These are phyloP conservation scores for Pleurotus ostreatus DNA, from an alignment of 768 basidiomycete species.

Conservation along the genomic window DNA sequence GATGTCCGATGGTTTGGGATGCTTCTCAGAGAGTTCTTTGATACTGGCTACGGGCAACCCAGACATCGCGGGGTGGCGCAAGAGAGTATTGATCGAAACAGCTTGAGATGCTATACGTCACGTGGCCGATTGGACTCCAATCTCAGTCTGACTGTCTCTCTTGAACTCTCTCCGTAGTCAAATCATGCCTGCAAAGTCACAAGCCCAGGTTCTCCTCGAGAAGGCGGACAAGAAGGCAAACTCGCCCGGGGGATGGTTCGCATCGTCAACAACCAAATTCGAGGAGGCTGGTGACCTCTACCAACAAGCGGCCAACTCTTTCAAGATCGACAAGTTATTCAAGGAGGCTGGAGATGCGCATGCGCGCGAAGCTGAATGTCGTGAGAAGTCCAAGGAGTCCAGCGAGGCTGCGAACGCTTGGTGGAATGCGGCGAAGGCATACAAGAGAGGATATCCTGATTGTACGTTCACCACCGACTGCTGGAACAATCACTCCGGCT, in stretches of 20 bases:
- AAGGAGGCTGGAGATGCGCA: conserved; percentile 91
- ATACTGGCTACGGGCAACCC: conserved; percentile 40
- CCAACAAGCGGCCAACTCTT: conserved; percentile 90
- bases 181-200: conserved; percentile 72
- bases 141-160: background rate
- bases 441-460: conserved; percentile 84
- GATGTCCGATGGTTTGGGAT: conserved; percentile 69
- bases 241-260: conserved; percentile 86
- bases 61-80: conserved; percentile 22
- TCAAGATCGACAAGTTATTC: conserved; percentile 89
- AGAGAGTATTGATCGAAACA: too few relatives aligned
- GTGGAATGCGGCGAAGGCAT: conserved; percentile 98
- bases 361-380: conserved; percentile 90
- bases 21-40: conserved; percentile 45
- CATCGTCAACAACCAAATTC: conserved; percentile 75
- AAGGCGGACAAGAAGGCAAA: conserved; percentile 92
- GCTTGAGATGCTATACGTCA: too few relatives aligned
- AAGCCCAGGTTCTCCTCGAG: conserved; percentile 70
- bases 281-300: conserved; percentile 97
- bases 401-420: conserved; percentile 98
- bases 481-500: background rate
- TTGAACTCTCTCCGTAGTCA: conserved; percentile 7
- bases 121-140: too few relatives aligned
- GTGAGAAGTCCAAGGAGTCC: conserved; percentile 79
- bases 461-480: conserved; percentile 42